phyloP scores from a whole-genome alignment of 305 asterid species.

The Fraxinus ornus region DNA sequence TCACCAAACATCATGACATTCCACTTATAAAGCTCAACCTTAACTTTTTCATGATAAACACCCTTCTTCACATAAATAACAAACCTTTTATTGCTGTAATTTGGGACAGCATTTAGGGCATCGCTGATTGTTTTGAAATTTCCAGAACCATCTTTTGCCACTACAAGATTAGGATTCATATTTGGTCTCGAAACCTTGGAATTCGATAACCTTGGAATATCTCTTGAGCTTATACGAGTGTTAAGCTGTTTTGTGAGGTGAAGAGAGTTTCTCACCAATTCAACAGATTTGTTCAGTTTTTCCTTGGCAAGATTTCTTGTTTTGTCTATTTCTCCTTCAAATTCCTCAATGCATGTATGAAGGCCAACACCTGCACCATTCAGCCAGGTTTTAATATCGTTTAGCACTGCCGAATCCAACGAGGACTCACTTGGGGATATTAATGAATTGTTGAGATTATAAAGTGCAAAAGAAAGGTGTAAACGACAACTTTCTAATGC shows the following conservation, averaged over 20 bases:
- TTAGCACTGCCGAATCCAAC: background rate
- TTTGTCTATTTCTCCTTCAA: background rate
- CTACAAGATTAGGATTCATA: slow-evolving; percentile 35
- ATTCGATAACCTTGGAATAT: background rate
- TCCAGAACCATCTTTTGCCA: slow-evolving; percentile 65
- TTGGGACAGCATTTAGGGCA: slow-evolving; percentile 45
- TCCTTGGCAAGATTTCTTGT: background rate
- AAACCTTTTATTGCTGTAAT: slow-evolving; percentile 24
- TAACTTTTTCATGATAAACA: slow-evolving; percentile 43
- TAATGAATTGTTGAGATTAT: slow-evolving; percentile 18
- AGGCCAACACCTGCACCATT: slow-evolving; percentile 20
- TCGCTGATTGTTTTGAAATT: slow-evolving; percentile 39
- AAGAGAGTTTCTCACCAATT: slow-evolving; percentile 5
- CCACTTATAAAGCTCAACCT: slow-evolving; percentile 16
- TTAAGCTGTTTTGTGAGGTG: background rate
- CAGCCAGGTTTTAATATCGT: slow-evolving; percentile 25
- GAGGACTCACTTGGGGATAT: background rate
- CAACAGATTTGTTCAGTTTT: slow-evolving; percentile 12
- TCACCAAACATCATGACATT: slow-evolving; percentile 56
- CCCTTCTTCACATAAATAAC: slow-evolving; percentile 58
- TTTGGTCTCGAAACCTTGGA: background rate
- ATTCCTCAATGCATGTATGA: slow-evolving; percentile 22
- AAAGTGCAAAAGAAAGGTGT: slow-evolving; percentile 19
- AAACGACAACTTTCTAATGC: slow-evolving; percentile 21
- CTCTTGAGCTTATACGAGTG: background rate